These are phyloP conservation scores for Neopestalotiopsis sp. DNA, from an alignment of 2,329 filamentous ascomycete genomes.

Conservation along the genomic window DNA sequence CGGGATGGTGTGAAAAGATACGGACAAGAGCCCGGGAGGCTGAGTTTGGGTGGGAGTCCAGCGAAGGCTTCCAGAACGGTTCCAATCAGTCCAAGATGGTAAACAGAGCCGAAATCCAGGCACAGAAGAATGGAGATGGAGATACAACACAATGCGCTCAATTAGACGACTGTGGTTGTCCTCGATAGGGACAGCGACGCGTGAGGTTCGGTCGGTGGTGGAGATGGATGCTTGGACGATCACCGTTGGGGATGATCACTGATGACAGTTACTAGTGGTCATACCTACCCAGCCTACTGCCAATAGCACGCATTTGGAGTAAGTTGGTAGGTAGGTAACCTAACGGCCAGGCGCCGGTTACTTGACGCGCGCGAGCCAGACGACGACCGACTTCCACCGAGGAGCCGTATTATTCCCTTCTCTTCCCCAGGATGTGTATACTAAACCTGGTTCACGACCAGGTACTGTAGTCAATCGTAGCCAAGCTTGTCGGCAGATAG, in stretches of 20 bases:
- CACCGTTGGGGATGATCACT: background rate
- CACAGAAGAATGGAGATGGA: background rate
- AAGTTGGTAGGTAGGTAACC: background rate
- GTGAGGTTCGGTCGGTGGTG: background rate
- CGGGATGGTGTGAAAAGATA: constrained; percentile 12
- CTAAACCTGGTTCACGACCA: background rate
- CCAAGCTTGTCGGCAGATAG: background rate
- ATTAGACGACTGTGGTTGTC: background rate
- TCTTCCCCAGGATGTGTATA: background rate
- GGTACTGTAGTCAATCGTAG: background rate
- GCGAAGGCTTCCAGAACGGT: constrained; percentile 15
- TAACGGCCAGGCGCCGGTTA: background rate
- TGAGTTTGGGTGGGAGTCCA: background rate
- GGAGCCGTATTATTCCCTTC: too few species aligned
- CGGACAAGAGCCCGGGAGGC: constrained; percentile 17
- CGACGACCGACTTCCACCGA: background rate
- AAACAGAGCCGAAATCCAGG: constrained; percentile 14
- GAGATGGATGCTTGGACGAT: background rate
- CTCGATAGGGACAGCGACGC: background rate
- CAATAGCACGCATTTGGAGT: background rate
- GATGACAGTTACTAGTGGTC: too few species aligned
- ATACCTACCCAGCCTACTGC: background rate
- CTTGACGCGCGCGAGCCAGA: background rate
- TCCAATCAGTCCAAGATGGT: constrained; percentile 14
- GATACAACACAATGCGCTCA: constrained; percentile 4